Conservation (phyloP, 2,329 filamentous ascomycete genomes). For the Fusarium falciforme region DNA sequence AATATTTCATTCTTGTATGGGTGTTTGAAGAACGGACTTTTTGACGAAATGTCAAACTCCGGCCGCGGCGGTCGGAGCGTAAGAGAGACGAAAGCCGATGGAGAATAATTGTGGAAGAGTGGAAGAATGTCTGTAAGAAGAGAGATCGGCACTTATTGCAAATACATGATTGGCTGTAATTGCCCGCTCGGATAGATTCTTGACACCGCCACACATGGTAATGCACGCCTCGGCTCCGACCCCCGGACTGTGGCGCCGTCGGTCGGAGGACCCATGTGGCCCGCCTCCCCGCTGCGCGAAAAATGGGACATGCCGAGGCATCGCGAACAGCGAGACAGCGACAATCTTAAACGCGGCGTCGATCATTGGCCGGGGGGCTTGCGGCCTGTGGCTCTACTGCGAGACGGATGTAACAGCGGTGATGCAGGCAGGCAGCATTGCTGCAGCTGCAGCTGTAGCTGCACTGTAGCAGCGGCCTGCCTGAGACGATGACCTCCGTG, state of each 20-base stretch:
- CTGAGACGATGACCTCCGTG: neutral
- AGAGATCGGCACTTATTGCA: neutral
- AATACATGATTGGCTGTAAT: neutral
- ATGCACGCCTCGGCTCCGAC: neutral
- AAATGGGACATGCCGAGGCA: slow-evolving; percentile 4
- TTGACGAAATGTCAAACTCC: neutral
- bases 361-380: neutral
- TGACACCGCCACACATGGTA: neutral
- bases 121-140: neutral
- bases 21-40: neutral
- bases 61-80: neutral
- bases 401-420: neutral
- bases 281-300: neutral
- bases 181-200: neutral
- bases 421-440: neutral
- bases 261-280: neutral
- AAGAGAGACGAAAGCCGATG: neutral
- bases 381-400: neutral
- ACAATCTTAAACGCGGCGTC: neutral
- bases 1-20: neutral
- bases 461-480: neutral
- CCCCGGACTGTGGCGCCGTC: neutral
- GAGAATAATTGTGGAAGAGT: neutral
- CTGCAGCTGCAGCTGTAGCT: neutral
- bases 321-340: neutral